Percentiles rank a stretch among this genome's conserved stretches.
phyloP scores from a whole-genome alignment of 2,329 filamentous ascomycete species.

The Pyrenophora seminiperda region DNA sequence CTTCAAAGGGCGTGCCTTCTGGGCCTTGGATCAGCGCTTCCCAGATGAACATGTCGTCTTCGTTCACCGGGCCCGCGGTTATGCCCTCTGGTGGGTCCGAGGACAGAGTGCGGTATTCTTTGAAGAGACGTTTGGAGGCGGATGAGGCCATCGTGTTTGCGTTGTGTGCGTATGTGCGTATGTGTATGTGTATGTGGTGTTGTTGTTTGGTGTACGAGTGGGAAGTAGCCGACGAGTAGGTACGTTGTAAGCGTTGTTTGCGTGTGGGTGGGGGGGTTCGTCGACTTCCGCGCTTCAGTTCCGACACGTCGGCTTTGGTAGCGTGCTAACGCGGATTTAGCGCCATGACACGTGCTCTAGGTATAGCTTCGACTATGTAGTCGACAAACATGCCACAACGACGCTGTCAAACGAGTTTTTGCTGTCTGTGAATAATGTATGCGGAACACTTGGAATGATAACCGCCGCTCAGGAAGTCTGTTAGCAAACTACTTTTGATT shows the following conservation, averaged over 20 bases:
- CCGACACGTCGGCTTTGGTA: constrained; percentile 21
- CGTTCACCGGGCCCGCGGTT: constrained; percentile 86
- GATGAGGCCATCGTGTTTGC: constrained; percentile 55
- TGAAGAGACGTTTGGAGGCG: constrained; percentile 79
- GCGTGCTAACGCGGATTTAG: constrained; percentile 12
- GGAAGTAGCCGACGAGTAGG: background rate
- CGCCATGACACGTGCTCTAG: constrained; percentile 12
- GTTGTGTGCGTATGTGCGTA: background rate
- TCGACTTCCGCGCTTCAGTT: constrained; percentile 1
- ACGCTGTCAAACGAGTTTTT: too few species aligned
- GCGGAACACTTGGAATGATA: too few species aligned
- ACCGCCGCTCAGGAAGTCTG: too few species aligned
- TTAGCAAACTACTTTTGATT: too few species aligned
- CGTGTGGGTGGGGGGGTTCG: background rate
- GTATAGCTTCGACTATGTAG: background rate
- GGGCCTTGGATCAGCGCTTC: constrained; percentile 95
- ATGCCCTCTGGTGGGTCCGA: constrained; percentile 98
- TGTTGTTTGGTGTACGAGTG: background rate
- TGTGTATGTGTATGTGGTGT: background rate
- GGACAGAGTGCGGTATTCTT: constrained; percentile 93
- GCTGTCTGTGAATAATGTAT: too few species aligned
- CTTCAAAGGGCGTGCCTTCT: constrained; percentile 93
- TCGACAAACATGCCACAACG: too few species aligned
- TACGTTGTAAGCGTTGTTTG: too few species aligned
- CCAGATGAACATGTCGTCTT: constrained; percentile 96